Evolutionary conservation across 805 yeast genomes (phyloP).

Genomic region (Priceomyces medius): DNA sequence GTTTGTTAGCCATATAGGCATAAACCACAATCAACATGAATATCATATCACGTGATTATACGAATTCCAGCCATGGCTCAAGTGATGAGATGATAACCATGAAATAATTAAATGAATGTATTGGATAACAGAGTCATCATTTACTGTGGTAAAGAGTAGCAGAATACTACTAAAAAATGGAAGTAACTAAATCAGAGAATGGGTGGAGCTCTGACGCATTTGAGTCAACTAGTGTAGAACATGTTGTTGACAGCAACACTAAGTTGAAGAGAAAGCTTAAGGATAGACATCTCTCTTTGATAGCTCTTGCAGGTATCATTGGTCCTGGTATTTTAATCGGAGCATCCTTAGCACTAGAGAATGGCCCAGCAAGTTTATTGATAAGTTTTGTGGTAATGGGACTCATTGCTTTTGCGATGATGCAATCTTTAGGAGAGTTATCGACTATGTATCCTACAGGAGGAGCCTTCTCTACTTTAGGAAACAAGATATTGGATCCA

Average conservation of each 20-base stretch:
- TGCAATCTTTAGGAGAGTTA: constrained; percentile 56
- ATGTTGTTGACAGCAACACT: constrained; percentile 16
- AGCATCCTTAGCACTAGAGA: constrained; percentile 48
- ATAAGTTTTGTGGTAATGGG: constrained; percentile 55
- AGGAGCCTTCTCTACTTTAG: constrained; percentile 52
- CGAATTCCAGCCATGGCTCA: too few species aligned
- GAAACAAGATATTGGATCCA: constrained; percentile 49
- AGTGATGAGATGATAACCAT: too few species aligned
- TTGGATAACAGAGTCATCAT: too few species aligned
- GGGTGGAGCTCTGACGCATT: not conserved
- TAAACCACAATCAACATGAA: too few species aligned
- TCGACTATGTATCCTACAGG: constrained; percentile 53
- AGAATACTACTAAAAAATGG: too few species aligned
- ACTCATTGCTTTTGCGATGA: constrained; percentile 51
- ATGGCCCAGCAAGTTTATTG: constrained; percentile 54
- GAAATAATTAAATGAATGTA: too few species aligned
- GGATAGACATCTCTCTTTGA: constrained; percentile 49
- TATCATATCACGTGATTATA: too few species aligned
- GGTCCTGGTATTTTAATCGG: constrained; percentile 62
- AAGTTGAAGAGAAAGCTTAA: constrained; percentile 47
- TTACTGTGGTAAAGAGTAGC: too few species aligned
- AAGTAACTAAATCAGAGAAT: not conserved
- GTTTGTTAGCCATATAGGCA: too few species aligned
- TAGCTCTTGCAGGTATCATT: constrained; percentile 57
- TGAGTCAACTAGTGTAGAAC: not conserved